These are phyloP conservation scores for Sindora glabra DNA, from an alignment of 306 rosid species.

Conservation along the genomic window DNA sequence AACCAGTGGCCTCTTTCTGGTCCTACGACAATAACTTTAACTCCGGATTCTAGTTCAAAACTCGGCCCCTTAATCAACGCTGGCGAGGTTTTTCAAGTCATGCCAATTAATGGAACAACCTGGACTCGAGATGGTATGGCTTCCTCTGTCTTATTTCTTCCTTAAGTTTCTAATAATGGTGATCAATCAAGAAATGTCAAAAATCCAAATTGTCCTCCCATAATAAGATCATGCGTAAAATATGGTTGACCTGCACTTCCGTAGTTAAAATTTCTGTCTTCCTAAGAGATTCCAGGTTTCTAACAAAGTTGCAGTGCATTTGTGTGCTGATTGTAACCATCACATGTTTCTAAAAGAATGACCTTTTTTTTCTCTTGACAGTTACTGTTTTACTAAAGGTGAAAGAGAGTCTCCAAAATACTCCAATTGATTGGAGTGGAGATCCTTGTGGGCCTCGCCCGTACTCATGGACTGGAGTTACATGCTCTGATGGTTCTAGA, in stretches of 20 bases:
- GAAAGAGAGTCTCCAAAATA: slow-evolving; percentile 45
- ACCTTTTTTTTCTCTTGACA: slow-evolving; percentile 31
- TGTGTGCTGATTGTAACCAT: neutral
- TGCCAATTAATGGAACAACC: slow-evolving; percentile 65
- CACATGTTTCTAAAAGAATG: slow-evolving; percentile 13
- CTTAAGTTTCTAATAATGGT: neutral
- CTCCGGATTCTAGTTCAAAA: slow-evolving; percentile 44
- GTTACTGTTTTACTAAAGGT: slow-evolving; percentile 55
- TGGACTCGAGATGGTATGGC: slow-evolving; percentile 67
- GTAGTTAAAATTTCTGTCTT: neutral
- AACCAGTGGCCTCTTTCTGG: slow-evolving; percentile 80
- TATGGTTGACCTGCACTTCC: neutral
- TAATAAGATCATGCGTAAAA: neutral
- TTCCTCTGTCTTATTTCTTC: slow-evolving; percentile 5
- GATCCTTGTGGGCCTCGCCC: slow-evolving; percentile 78
- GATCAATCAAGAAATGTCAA: neutral
- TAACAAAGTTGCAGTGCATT: neutral
- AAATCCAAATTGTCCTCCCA: neutral
- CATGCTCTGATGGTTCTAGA: slow-evolving; percentile 60
- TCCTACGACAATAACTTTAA: slow-evolving; percentile 50
- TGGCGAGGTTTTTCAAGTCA: slow-evolving; percentile 59
- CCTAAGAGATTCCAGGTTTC: neutral
- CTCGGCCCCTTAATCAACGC: slow-evolving; percentile 74
- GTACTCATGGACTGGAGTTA: slow-evolving; percentile 86
- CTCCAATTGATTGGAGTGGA: slow-evolving; percentile 81